Conservation (phyloP, 2,329 filamentous ascomycete genomes). For the Colletotrichum eleusines region DNA sequence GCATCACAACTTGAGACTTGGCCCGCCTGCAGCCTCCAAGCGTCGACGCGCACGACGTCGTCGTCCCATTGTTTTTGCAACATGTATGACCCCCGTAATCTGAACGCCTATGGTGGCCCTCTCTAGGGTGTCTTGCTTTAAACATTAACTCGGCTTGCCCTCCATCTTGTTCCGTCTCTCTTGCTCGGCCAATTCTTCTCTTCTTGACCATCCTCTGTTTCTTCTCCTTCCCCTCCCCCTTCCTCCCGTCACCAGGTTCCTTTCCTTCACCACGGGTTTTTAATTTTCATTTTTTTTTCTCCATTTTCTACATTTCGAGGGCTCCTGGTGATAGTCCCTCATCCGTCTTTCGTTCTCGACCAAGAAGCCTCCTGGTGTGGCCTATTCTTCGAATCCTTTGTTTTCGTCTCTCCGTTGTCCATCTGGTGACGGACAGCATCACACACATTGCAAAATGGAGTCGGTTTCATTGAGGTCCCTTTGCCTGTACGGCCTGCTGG, state of each 20-base stretch:
- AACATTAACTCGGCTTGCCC: slow-evolving; percentile 33
- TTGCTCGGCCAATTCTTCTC: slow-evolving; percentile 19
- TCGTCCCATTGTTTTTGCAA: slow-evolving; percentile 41
- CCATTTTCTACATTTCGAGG: background rate
- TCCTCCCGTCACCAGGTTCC: slow-evolving; percentile 6
- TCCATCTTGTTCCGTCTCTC: background rate
- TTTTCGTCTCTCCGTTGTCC: slow-evolving; percentile 11
- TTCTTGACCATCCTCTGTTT: slow-evolving; percentile 23
- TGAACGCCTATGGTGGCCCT: slow-evolving; percentile 15
- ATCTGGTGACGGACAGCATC: slow-evolving; percentile 30
- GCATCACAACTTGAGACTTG: slow-evolving; percentile 41
- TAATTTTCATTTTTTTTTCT: background rate
- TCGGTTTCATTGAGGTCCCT: slow-evolving; percentile 34
- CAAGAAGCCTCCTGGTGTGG: slow-evolving; percentile 40
- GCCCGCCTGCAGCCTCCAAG: slow-evolving; percentile 37
- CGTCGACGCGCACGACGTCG: slow-evolving; percentile 36
- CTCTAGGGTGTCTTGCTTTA: slow-evolving; percentile 30
- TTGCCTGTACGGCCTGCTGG: slow-evolving; percentile 36
- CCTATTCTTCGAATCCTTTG: slow-evolving; percentile 12
- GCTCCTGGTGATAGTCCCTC: slow-evolving; percentile 39
- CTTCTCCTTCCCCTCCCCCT: background rate
- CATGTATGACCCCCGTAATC: slow-evolving; percentile 38
- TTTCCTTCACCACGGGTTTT: slow-evolving; percentile 23
- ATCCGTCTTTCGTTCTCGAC: slow-evolving; percentile 24
- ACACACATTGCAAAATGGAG: slow-evolving; percentile 32